Evolutionary conservation across 169 alveolate genomes (phyloP), one percentile per base, ranked within the genome.

Genomic region (Plasmodium relictum): DNA sequence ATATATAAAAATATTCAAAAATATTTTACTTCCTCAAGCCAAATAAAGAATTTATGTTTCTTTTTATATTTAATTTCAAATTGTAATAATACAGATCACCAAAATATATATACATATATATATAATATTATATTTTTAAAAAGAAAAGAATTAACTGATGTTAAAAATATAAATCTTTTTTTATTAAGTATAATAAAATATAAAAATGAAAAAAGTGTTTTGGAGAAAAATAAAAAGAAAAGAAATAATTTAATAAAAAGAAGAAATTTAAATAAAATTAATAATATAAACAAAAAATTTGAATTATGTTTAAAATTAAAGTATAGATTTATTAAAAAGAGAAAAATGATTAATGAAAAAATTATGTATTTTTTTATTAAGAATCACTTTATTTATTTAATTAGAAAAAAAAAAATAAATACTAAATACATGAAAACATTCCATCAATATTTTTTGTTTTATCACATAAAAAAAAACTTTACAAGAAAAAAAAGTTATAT

Each of bases 401-500:
- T 86, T 58, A 54, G 14, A 54, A 66, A 37, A 39, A 69, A 52
- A 41, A 73, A 70, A 63, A 31, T 65, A 37, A 58, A 18, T 41
- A 42, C n/a, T 37, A 86, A 86, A 50, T 20, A 70, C 58, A n/a
- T 70, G 12, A 86, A 86, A 86, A 71, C 92, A 0, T 86, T 86
- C 70, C 70, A 69, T 73, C 69, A 59, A 62, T 86, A 71, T 71
- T 86, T 86, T 86, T 86, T 42, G 42, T 48, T 66, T 18, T 86
- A 86, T 63, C 92, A 86, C 37, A 71, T 86, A 86, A 72, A 62
- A 26, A 86, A 71, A 71, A 70, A 70, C 5, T 61, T 14, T 48
- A 86, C 87, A 16, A 70, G 92, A 70, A 86, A 86, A 63, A 86
- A 86, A 74, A 86, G 59, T 72, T 86, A 86, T 65, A 10, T 61